Percentiles rank a stretch among this genome's conserved stretches.
Evolutionary conservation across 306 rosid species (phyloP).

Genomic region (Boehmeria nivea): DNA sequence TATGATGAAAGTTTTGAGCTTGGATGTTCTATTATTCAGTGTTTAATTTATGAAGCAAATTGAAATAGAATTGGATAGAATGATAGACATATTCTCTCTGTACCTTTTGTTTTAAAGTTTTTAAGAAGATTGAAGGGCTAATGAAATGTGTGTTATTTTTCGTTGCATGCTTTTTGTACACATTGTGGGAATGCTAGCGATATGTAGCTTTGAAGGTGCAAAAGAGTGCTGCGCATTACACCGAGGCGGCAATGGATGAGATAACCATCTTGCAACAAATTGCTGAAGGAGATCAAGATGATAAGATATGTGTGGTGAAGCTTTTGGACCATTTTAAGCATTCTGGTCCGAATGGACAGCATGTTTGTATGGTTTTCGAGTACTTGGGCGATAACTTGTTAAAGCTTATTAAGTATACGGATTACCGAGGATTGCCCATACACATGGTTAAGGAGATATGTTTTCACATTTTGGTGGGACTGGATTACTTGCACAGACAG

Average conservation of each 20-base stretch:
- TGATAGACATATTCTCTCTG: too few species aligned
- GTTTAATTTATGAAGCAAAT: too few species aligned
- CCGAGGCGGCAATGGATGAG: conserved; percentile 96
- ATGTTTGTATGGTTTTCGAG: conserved; percentile 94
- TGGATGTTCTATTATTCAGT: too few species aligned
- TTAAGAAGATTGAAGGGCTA: not conserved
- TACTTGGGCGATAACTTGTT: conserved; percentile 89
- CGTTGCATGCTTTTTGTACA: too few species aligned
- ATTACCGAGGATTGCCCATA: conserved; percentile 73
- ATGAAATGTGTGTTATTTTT: conserved; percentile 8
- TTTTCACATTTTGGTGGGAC: conserved; percentile 74
- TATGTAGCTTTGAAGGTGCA: conserved; percentile 93
- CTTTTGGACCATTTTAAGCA: conserved; percentile 96
- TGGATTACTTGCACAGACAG: conserved; percentile 91
- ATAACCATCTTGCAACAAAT: conserved; percentile 83
- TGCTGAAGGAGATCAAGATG: conserved; percentile 78
- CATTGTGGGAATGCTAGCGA: too few species aligned
- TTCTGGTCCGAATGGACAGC: conserved; percentile 92
- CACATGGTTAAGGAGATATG: conserved; percentile 85
- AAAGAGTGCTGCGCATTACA: conserved; percentile 96
- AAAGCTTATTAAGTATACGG: conserved; percentile 73
- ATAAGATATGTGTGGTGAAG: conserved; percentile 86
- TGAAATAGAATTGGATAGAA: too few species aligned
- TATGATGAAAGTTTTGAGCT: too few species aligned
- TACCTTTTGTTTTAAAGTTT: not conserved